Evolutionary conservation across 768 basidiomycete species (phyloP).

Genomic region (Hygrocybe punicea): DNA sequence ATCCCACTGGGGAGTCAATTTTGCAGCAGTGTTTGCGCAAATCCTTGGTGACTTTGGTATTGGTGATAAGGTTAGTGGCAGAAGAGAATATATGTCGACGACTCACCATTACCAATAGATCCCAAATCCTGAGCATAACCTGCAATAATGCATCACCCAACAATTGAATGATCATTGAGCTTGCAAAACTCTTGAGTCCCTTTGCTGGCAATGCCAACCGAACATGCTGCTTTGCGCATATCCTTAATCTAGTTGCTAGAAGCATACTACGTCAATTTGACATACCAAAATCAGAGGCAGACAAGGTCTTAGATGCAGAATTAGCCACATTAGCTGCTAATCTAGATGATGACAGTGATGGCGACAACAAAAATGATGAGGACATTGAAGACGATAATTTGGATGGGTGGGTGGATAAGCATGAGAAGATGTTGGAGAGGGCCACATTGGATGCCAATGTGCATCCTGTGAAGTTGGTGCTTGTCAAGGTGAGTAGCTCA

Average conservation of each 20-base stretch:
- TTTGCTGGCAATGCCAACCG: slow-evolving; percentile 26
- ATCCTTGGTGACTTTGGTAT: slow-evolving; percentile 38
- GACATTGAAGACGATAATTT: slow-evolving; percentile 10
- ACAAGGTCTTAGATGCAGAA: not conserved
- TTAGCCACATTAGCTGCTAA: not conserved
- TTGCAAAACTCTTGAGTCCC: slow-evolving; percentile 15
- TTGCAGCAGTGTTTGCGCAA: slow-evolving; percentile 33
- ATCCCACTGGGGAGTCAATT: slow-evolving; percentile 34
- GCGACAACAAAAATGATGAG: not conserved
- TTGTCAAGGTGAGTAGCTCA: slow-evolving; percentile 12
- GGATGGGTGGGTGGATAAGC: slow-evolving; percentile 1
- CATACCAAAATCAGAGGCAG: slow-evolving; percentile 7
- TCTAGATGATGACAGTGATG: slow-evolving; percentile 1
- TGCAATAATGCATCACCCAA: slow-evolving; percentile 39
- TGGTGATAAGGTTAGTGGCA: slow-evolving; percentile 18
- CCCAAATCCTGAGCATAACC: slow-evolving; percentile 32
- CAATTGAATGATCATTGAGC: slow-evolving; percentile 30
- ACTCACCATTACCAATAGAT: not conserved
- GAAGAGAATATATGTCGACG: not conserved
- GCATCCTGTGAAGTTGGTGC: slow-evolving; percentile 4
- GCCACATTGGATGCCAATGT: not conserved
- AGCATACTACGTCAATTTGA: slow-evolving; percentile 35
- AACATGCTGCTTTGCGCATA: slow-evolving; percentile 38
- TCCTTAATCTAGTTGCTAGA: slow-evolving; percentile 38
- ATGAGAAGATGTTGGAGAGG: not conserved